These are phyloP conservation scores for Diaporthe citrichinensis DNA, from an alignment of 2,329 filamentous ascomycete species.

Conservation along the genomic window DNA sequence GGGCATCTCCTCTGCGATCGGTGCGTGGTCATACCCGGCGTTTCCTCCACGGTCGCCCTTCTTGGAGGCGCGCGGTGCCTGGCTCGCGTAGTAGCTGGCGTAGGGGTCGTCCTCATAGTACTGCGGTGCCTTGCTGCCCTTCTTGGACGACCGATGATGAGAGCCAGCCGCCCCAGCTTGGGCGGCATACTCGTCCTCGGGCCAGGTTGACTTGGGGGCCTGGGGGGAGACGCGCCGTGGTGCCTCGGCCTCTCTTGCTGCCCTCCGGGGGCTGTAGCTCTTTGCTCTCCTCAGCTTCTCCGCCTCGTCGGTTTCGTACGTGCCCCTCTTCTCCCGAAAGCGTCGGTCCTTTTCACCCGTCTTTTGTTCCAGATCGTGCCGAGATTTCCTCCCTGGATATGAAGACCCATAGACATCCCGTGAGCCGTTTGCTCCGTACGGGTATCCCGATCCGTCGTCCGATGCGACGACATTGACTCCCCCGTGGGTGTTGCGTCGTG, in stretches of 20 bases:
- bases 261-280: slow-evolving; percentile 39
- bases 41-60: not conserved
- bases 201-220: slow-evolving; percentile 34
- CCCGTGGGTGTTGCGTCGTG: slow-evolving; percentile 3
- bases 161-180: not conserved
- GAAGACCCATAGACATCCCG: slow-evolving; percentile 23
- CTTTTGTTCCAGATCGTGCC: slow-evolving; percentile 37
- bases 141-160: slow-evolving; percentile 18
- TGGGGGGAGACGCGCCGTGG: slow-evolving; percentile 26
- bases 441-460: slow-evolving; percentile 30
- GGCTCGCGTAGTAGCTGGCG: slow-evolving; percentile 15
- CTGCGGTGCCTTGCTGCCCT: slow-evolving; percentile 22
- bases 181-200: slow-evolving; percentile 16
- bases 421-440: not conserved
- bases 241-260: slow-evolving; percentile 32
- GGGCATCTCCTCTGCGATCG: slow-evolving; percentile 13
- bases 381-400: slow-evolving; percentile 24
- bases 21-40: slow-evolving; percentile 14
- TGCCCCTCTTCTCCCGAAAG: slow-evolving; percentile 36
- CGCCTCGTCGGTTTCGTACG: slow-evolving; percentile 37
- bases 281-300: slow-evolving; percentile 35
- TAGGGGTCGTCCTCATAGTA: slow-evolving; percentile 34
- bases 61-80: slow-evolving; percentile 11
- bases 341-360: slow-evolving; percentile 29
- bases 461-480: slow-evolving; percentile 37